Evolutionary conservation across 2,329 filamentous ascomycete genomes (phyloP).

Genomic region (Penicillium freii): DNA sequence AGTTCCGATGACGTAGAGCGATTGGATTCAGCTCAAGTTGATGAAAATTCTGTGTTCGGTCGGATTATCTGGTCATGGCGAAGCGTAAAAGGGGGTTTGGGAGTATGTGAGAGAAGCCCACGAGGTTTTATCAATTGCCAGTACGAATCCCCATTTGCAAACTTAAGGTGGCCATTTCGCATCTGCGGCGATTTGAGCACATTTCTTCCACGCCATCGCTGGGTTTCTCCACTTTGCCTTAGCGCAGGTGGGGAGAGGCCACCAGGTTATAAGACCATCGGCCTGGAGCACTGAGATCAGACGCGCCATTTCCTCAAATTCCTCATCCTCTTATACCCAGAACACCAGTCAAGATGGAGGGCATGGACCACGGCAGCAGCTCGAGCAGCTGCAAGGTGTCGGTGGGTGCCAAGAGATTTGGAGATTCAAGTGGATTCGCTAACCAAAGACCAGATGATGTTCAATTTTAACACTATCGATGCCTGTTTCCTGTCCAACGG

Average conservation of each 20-base stretch:
- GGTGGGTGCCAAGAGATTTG: slow-evolving; percentile 21
- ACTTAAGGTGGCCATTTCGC: neutral
- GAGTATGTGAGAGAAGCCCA: neutral
- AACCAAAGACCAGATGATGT: slow-evolving; percentile 26
- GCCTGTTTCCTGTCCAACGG: slow-evolving; percentile 25
- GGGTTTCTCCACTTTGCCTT: slow-evolving; percentile 8
- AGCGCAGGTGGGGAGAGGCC: neutral
- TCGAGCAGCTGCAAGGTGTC: slow-evolving; percentile 28
- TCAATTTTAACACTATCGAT: slow-evolving; percentile 32
- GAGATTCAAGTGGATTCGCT: slow-evolving; percentile 1
- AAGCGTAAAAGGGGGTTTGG: neutral
- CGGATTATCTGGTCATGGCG: neutral
- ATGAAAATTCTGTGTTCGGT: neutral
- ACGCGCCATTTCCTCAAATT: neutral
- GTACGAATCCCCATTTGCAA: neutral
- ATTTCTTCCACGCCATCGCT: slow-evolving; percentile 13
- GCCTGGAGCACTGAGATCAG: neutral
- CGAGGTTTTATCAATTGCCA: neutral
- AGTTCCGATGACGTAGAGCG: neutral
- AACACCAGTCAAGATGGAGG: slow-evolving; percentile 12
- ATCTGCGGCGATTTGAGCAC: slow-evolving; percentile 21
- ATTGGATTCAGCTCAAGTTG: neutral
- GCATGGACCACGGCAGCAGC: slow-evolving; percentile 22
- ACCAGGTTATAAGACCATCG: slow-evolving; percentile 5
- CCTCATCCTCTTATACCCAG: neutral